Conservation (phyloP, 1,139 yeast species). For the Starmera stellimalicola region DNA sequence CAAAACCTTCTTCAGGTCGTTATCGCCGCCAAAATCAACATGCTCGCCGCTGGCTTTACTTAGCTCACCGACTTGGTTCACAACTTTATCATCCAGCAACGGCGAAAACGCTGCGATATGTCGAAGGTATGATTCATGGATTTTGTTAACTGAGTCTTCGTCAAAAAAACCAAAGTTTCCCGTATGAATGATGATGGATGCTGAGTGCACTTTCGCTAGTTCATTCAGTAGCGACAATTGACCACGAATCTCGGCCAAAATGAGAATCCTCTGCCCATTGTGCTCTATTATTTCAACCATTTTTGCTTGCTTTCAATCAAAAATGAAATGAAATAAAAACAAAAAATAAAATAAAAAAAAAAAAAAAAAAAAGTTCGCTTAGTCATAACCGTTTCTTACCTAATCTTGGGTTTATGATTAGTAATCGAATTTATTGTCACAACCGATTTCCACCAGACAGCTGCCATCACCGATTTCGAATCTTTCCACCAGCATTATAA, state of each 20-base stretch:
- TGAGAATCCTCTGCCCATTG: too few relatives aligned
- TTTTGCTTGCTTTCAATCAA: too few relatives aligned
- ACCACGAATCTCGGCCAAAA: conserved; percentile 46
- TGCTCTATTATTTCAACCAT: too few relatives aligned
- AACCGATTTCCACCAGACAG: conserved; percentile 31
- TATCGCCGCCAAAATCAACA: conserved; percentile 23
- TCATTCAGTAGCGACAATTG: conserved; percentile 37
- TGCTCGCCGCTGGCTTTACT: conserved; percentile 33
- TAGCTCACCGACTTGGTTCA: conserved; percentile 37
- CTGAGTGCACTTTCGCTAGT: conserved; percentile 35
- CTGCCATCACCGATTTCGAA: conserved; percentile 38
- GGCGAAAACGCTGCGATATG: conserved; percentile 67
- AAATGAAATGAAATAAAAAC: too few relatives aligned
- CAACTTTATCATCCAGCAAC: conserved; percentile 36
- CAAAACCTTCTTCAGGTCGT: conserved; percentile 30
- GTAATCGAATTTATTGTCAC: conserved; percentile 15
- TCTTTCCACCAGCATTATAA: conserved; percentile 35
- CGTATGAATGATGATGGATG: conserved; percentile 53
- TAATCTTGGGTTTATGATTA: too few relatives aligned
- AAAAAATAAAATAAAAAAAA: too few relatives aligned
- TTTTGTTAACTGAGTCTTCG: conserved; percentile 42
- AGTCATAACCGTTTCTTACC: too few relatives aligned
- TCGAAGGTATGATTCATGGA: conserved; percentile 45
- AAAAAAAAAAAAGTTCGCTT: too few relatives aligned
- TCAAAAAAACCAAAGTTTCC: conserved; percentile 80